These are phyloP conservation scores for Dactylonectria macrodidyma DNA, from an alignment of 2,329 filamentous ascomycete genomes.

Conservation along the genomic window DNA sequence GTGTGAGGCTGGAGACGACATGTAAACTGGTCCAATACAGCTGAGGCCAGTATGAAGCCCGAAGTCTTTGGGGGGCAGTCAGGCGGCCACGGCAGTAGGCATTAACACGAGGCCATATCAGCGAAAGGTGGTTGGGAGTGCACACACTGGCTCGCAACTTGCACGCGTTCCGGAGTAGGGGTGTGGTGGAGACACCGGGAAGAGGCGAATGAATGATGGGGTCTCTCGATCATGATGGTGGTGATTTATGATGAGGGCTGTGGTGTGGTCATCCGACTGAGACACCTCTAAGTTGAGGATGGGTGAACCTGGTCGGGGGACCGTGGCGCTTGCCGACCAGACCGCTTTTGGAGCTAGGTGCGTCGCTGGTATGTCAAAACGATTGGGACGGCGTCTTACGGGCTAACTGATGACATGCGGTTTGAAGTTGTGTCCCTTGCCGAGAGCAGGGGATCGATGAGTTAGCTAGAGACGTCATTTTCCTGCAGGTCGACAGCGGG, in stretches of 20 bases:
- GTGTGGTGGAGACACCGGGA: constrained; percentile 35
- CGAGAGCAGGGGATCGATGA: constrained; percentile 11
- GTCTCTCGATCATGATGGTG: constrained; percentile 38
- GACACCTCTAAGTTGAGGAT: constrained; percentile 43
- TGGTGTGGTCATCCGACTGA: constrained; percentile 48
- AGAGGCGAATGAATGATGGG: constrained; percentile 38
- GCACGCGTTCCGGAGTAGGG: constrained; percentile 31
- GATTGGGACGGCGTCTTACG: neutral
- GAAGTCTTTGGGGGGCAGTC: constrained; percentile 20
- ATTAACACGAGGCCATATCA: constrained; percentile 35
- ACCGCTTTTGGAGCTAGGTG: constrained; percentile 23
- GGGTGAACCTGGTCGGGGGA: constrained; percentile 30
- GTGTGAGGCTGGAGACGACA: constrained; percentile 11
- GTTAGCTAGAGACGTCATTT: constrained; percentile 14
- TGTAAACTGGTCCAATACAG: constrained; percentile 21
- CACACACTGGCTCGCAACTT: constrained; percentile 19
- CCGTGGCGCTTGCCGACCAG: constrained; percentile 37
- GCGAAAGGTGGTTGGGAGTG: constrained; percentile 27
- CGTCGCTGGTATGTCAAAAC: constrained; percentile 5
- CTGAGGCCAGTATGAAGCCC: constrained; percentile 10
- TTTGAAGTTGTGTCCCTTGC: constrained; percentile 7
- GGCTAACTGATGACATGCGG: constrained; percentile 3
- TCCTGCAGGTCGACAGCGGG: constrained; percentile 22
- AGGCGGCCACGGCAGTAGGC: constrained; percentile 39
- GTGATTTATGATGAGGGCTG: constrained; percentile 29